These are phyloP conservation scores for Talaromyces piceae DNA, from an alignment of 2,329 filamentous ascomycete genomes.

Conservation along the genomic window DNA sequence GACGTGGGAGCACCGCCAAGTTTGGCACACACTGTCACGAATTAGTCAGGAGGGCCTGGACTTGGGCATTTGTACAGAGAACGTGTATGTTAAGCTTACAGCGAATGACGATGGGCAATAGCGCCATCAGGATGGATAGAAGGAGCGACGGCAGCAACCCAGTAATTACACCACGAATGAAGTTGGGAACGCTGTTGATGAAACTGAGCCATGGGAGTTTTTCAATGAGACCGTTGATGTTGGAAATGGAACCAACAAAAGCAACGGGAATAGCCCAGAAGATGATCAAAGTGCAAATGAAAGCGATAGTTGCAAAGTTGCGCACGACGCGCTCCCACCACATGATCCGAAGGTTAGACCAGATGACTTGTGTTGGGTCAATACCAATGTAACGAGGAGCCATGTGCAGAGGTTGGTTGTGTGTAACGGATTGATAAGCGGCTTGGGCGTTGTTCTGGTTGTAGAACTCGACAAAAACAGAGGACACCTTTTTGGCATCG, in stretches of 20 bases:
- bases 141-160: conserved; percentile 75
- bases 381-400: conserved; percentile 77
- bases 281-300: conserved; percentile 70
- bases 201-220: conserved; percentile 63
- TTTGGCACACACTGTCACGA: conserved; percentile 60
- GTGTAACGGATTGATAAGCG: conserved; percentile 78
- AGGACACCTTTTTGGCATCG: conserved; percentile 58
- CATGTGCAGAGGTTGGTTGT: conserved; percentile 83
- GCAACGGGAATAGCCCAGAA: conserved; percentile 79
- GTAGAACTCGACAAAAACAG: conserved; percentile 86
- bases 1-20: conserved; percentile 71
- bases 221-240: conserved; percentile 62
- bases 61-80: not conserved
- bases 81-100: conserved; percentile 38
- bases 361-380: conserved; percentile 73
- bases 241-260: conserved; percentile 77
- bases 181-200: conserved; percentile 60
- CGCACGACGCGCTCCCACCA: conserved; percentile 82
- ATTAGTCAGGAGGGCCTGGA: too few species aligned
- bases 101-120: conserved; percentile 76
- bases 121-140: conserved; percentile 74
- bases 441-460: conserved; percentile 75
- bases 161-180: conserved; percentile 74
- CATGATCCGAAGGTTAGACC: conserved; percentile 72
- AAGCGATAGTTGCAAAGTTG: conserved; percentile 59